Evolutionary conservation across 495 filamentous ascomycete genomes (phyloP).

Genomic region (Echria macrotheca): DNA sequence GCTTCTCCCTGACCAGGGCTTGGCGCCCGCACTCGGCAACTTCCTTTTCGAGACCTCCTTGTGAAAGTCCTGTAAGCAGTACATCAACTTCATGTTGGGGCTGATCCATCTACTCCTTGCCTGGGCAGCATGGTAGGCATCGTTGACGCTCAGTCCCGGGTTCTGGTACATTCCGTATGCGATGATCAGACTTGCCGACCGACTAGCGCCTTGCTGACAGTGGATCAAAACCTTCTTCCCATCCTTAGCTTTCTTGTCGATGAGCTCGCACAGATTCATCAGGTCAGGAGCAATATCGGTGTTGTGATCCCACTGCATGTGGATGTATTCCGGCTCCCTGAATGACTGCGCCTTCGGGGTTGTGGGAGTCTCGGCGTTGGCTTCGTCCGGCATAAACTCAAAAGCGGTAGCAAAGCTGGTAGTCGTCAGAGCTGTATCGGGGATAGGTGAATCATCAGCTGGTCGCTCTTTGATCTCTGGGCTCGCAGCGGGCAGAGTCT

Average conservation of each 20-base stretch:
- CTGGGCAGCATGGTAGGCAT: constrained; percentile 89
- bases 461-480: constrained; percentile 14
- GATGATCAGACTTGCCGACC: constrained; percentile 94
- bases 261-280: constrained; percentile 74
- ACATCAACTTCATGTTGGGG: constrained; percentile 97
- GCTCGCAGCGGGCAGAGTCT: constrained; percentile 28
- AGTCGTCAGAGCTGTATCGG: constrained; percentile 65
- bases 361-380: constrained; percentile 40
- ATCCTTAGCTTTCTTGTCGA: constrained; percentile 69
- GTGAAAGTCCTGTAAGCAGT: constrained; percentile 91
- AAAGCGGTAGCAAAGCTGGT: constrained; percentile 69
- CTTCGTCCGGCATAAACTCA: constrained; percentile 47
- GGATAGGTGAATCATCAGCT: constrained; percentile 46
- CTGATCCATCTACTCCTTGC: constrained; percentile 90
- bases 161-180: constrained; percentile 95
- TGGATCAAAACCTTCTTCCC: constrained; percentile 89
- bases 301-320: constrained; percentile 97
- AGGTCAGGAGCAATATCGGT: constrained; percentile 89
- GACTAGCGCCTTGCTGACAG: constrained; percentile 92
- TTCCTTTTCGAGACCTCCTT: constrained; percentile 55
- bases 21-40: constrained; percentile 37
- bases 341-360: constrained; percentile 53
- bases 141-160: constrained; percentile 78
- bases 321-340: constrained; percentile 80
- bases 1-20: constrained; percentile 41